These are phyloP conservation scores for Silene coronaria DNA, from an alignment of 179 eudicot genomes.

Conservation along the genomic window DNA sequence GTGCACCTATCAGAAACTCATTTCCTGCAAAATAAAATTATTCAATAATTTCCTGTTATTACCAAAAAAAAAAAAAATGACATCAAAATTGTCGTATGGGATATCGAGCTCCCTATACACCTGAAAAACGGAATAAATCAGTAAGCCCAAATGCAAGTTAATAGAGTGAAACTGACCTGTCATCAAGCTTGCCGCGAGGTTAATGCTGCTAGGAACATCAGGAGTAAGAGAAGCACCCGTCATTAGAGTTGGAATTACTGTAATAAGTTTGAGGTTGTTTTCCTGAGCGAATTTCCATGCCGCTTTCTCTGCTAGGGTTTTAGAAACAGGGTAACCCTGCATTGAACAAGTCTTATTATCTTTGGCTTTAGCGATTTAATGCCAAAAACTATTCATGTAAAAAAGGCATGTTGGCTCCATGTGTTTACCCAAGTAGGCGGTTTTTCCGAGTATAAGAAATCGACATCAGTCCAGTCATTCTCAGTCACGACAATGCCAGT, in stretches of 20 bases:
- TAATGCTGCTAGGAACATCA: constrained; percentile 48
- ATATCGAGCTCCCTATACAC: no score
- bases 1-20: constrained; percentile 39
- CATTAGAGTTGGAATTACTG: constrained; percentile 60
- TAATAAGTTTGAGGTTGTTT: constrained; percentile 54
- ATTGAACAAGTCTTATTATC: background rate
- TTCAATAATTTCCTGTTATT: background rate
- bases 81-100: no score
- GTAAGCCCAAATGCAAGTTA: no score
- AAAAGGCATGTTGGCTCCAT: no score
- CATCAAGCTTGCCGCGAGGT: constrained; percentile 50
- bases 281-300: constrained; percentile 74
- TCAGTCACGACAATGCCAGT: constrained; percentile 57
- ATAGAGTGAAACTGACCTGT: constrained; percentile 38
- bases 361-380: no score
- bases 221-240: constrained; percentile 54
- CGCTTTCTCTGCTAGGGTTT: constrained; percentile 55
- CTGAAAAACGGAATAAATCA: background rate
- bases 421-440: constrained; percentile 68
- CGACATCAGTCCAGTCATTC: constrained; percentile 59
- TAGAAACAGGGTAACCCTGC: constrained; percentile 69
- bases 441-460: constrained; percentile 45
- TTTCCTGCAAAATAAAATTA: constrained; percentile 35
- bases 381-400: no score
- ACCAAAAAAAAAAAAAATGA: background rate